Evolutionary conservation across 1,284 basidiomycete genomes (phyloP).

Genomic region (Stygiomarasmius scandens): DNA sequence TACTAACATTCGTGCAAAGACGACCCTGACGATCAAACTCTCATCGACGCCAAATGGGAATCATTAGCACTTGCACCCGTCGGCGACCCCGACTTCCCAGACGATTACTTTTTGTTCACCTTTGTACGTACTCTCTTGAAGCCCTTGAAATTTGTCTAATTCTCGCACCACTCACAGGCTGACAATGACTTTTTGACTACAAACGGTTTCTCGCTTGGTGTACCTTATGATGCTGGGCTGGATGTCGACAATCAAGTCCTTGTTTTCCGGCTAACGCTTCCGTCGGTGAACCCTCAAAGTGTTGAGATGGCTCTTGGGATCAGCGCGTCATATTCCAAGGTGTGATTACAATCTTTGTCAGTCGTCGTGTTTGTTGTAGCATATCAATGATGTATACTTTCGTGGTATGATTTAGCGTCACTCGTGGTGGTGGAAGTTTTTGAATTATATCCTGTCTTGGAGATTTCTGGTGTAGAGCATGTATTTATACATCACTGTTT

Average conservation of each 20-base stretch:
- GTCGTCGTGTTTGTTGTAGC: no score
- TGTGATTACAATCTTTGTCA: no score
- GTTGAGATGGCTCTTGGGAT: constrained; percentile 10
- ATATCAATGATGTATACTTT: no score
- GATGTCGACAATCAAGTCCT: constrained; percentile 69
- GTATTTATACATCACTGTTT: no score
- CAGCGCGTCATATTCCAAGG: no score
- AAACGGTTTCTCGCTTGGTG: constrained; percentile 56
- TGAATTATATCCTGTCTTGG: no score
- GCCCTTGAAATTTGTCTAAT: neutral
- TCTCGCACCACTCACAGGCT: constrained; percentile 32
- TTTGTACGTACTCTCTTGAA: constrained; percentile 39
- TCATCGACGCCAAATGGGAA: constrained; percentile 73
- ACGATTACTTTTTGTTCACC: constrained; percentile 72
- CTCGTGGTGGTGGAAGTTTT: no score
- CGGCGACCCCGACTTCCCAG: constrained; percentile 48
- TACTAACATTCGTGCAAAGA: constrained; percentile 14
- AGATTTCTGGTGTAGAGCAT: no score
- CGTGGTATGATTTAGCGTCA: no score
- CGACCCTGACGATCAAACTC: constrained; percentile 45
- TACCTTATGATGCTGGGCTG: constrained; percentile 54
- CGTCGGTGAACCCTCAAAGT: constrained; percentile 32
- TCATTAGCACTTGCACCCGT: constrained; percentile 62
- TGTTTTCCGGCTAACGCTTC: constrained; percentile 68
- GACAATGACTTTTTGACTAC: constrained; percentile 72